Evolutionary conservation across 495 filamentous ascomycete genomes (phyloP).

Genomic region (Talaromyces thailandensis): DNA sequence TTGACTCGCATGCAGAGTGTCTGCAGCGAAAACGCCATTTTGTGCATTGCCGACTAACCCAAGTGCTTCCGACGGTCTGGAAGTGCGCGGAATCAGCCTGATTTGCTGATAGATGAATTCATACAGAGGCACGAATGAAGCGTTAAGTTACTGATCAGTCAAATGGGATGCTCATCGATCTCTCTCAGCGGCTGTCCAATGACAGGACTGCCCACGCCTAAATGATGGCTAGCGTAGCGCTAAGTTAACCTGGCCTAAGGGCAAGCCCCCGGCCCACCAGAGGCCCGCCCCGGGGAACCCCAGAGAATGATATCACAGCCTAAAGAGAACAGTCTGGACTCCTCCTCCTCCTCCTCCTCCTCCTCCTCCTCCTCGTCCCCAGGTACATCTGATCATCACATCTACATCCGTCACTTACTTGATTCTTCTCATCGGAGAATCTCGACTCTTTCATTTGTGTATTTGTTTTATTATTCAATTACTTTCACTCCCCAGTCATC

Average conservation of each 20-base stretch:
- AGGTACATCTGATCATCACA: neutral
- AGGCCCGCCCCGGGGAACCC: neutral
- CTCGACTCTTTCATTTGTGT: neutral
- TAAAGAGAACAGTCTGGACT: neutral
- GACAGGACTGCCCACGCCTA: neutral
- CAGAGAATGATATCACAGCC: neutral
- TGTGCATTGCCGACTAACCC: neutral
- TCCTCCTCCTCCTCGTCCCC: too few relatives aligned
- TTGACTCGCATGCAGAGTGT: neutral
- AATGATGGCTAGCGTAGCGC: neutral
- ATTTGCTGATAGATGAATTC: neutral
- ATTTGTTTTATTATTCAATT: neutral
- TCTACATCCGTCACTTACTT: neutral
- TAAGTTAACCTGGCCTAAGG: neutral
- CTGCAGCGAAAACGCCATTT: neutral
- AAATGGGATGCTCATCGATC: neutral
- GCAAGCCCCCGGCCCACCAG: neutral
- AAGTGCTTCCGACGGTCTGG: neutral
- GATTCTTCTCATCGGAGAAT: neutral
- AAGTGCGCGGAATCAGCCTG: neutral
- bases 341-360: too few relatives aligned
- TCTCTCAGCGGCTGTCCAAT: neutral
- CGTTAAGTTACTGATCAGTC: too few relatives aligned
- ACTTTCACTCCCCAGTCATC: neutral
- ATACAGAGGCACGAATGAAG: neutral